A percentile compares a stretch with the other conserved stretches of the same genome.
Evolutionary conservation across 1,139 yeast species (phyloP).

Genomic region (Debaryomyces singareniensis): DNA sequence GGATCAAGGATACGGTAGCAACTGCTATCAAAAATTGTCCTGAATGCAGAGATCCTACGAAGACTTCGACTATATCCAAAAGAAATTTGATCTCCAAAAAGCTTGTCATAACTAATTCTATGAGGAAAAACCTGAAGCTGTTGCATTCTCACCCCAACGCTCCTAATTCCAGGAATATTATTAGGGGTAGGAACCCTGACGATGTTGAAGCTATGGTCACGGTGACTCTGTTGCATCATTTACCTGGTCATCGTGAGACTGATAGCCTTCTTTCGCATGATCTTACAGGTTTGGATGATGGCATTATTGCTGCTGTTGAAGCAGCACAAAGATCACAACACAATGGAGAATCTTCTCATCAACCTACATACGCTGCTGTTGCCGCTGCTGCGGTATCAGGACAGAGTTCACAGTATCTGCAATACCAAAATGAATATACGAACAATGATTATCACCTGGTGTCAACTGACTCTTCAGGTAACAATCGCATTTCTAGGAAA

Average conservation of each 20-base stretch:
- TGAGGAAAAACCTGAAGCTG: constrained; percentile 11
- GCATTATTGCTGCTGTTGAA: constrained; percentile 63
- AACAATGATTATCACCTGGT: constrained; percentile 14
- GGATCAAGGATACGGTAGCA: constrained; percentile 83
- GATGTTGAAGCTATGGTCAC: constrained; percentile 33
- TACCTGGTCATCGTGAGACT: constrained; percentile 19
- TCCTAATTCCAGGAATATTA: constrained; percentile 17
- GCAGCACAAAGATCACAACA: constrained; percentile 47
- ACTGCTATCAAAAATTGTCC: constrained; percentile 72
- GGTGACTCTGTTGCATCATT: constrained; percentile 26
- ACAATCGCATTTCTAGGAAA: constrained; percentile 5
- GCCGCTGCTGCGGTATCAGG: constrained; percentile 34
- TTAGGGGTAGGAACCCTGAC: constrained; percentile 17
- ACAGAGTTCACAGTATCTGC: constrained; percentile 15
- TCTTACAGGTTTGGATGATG: constrained; percentile 41
- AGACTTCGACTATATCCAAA: constrained; percentile 26
- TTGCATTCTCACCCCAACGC: constrained; percentile 15
- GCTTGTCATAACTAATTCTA: constrained; percentile 6
- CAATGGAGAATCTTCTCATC: constrained; percentile 10
- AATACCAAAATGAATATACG: constrained; percentile 12
- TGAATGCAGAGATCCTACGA: constrained; percentile 52
- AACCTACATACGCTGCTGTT: constrained; percentile 32
- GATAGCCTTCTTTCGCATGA: constrained; percentile 30
- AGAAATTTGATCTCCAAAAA: constrained; percentile 18
- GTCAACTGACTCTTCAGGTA: constrained; percentile 4